Evolutionary conservation across 2,329 filamentous ascomycete species (phyloP).

Genomic region (Fusarium algeriense): DNA sequence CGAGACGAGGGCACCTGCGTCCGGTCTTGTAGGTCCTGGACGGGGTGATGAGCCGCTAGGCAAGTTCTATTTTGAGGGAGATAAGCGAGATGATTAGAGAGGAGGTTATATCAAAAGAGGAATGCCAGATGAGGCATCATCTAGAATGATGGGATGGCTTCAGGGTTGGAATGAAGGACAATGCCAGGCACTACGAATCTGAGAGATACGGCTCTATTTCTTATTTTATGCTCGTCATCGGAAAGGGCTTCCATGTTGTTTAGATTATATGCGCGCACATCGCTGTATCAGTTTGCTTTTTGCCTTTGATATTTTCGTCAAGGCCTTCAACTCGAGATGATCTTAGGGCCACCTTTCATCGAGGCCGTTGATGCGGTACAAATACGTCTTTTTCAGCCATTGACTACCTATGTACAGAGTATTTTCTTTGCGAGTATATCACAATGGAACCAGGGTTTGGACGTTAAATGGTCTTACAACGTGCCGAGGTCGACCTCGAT

Average conservation of each 20-base stretch:
- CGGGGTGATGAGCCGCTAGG: slow-evolving; percentile 63
- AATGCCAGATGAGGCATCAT: not conserved
- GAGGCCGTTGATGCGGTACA: not conserved
- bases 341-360: not conserved
- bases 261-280: slow-evolving; percentile 20
- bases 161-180: not conserved
- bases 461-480: not conserved
- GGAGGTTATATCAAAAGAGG: not conserved
- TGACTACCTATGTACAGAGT: not conserved
- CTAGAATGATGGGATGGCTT: not conserved
- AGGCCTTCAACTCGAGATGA: not conserved
- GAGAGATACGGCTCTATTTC: not conserved
- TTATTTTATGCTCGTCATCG: not conserved
- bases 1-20: slow-evolving; percentile 55
- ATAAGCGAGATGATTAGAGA: slow-evolving; percentile 38
- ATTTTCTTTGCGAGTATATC: not conserved
- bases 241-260: not conserved
- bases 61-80: slow-evolving; percentile 71
- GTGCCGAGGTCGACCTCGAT: not conserved
- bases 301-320: not conserved
- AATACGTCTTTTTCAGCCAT: not conserved
- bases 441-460: not conserved
- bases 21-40: slow-evolving; percentile 59
- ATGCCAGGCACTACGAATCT: not conserved
- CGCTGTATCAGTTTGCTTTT: slow-evolving; percentile 1